Conservation (phyloP, 2,329 filamentous ascomycete genomes). For the Fusarium dimerum region DNA sequence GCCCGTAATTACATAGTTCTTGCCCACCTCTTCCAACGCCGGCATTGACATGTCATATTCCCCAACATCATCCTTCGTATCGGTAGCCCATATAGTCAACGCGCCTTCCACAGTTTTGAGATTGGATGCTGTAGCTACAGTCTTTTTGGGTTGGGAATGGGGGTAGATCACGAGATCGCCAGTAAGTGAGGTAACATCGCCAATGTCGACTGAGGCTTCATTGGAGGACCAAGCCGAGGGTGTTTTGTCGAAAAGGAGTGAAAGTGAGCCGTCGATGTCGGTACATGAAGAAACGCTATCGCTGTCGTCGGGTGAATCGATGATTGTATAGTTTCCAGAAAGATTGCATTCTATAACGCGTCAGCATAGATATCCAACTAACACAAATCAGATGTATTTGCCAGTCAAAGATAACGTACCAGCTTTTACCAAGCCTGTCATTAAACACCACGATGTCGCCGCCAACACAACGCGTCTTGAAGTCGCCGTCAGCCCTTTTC, state of each 20-base stretch:
- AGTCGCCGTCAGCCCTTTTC: conserved; percentile 24
- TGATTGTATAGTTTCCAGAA: conserved; percentile 30
- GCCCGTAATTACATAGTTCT: conserved; percentile 27
- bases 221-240: conserved; percentile 25
- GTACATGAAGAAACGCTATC: conserved; percentile 25
- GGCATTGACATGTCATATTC: conserved; percentile 23
- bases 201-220: conserved; percentile 27
- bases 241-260: conserved; percentile 26
- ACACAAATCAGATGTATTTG: neutral
- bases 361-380: neutral
- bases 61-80: conserved; percentile 17
- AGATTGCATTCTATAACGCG: conserved; percentile 25
- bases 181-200: conserved; percentile 21
- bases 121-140: conserved; percentile 19
- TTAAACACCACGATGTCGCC: conserved; percentile 26
- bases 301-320: conserved; percentile 21
- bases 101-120: conserved; percentile 24
- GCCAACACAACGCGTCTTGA: conserved; percentile 25
- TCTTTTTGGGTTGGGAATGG: conserved; percentile 24
- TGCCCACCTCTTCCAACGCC: conserved; percentile 19
- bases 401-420: conserved; percentile 14
- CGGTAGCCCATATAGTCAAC: conserved; percentile 26
- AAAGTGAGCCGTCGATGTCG: conserved; percentile 29
- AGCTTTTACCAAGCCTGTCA: conserved; percentile 21
- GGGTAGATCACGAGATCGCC: conserved; percentile 30